These are phyloP conservation scores for Juncus effusus DNA, from an alignment of 176 grass and related monocot species.

Conservation along the genomic window DNA sequence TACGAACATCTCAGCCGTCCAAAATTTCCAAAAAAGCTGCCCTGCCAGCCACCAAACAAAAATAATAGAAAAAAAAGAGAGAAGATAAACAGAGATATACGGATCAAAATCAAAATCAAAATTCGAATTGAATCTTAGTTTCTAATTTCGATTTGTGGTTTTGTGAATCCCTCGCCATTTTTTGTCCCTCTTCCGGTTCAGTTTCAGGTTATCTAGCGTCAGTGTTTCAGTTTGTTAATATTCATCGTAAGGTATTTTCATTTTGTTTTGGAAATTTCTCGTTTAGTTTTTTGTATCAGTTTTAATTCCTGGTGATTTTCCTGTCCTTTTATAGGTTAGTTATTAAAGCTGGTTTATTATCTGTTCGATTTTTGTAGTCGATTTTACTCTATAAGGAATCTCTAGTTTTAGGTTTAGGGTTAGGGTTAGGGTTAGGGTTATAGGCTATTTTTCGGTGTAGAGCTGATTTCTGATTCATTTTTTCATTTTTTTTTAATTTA, in stretches of 20 bases:
- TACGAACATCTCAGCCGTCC: neutral
- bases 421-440: slow-evolving; percentile 15
- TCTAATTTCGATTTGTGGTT: neutral
- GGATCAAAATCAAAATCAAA: neutral
- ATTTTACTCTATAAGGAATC: neutral
- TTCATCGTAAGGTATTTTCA: slow-evolving; percentile 25
- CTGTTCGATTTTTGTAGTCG: neutral
- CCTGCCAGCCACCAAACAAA: neutral
- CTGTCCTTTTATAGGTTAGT: neutral
- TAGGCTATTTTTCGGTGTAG: neutral
- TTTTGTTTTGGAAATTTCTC: neutral
- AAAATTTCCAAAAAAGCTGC: neutral
- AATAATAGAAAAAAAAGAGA: neutral
- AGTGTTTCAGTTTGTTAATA: slow-evolving; percentile 2
- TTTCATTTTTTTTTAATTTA: slow-evolving; percentile 3
- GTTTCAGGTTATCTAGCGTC: slow-evolving; percentile 15
- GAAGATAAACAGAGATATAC: neutral
- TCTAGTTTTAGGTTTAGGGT: neutral
- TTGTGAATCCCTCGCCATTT: no score
- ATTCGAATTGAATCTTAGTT: neutral
- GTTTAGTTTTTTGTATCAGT: neutral
- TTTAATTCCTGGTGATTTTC: neutral
- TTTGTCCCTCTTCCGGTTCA: slow-evolving; percentile 3
- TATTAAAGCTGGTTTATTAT: slow-evolving; percentile 1
- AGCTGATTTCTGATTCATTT: neutral